These are phyloP conservation scores for Eruca vesicaria DNA, from an alignment of 441 rosid species.

Conservation along the genomic window DNA sequence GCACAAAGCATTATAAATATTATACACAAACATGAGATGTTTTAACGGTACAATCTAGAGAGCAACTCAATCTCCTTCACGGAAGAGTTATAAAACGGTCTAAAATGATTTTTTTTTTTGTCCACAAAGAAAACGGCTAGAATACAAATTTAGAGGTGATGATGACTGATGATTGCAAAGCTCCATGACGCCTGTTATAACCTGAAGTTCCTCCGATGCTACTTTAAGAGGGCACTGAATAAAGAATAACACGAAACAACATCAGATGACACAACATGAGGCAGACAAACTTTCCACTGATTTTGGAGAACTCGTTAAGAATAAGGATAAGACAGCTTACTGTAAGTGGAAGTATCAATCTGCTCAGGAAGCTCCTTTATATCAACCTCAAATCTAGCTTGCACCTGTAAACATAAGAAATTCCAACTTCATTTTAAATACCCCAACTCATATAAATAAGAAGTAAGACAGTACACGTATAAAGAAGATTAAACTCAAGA, in stretches of 20 bases:
- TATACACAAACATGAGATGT: background rate
- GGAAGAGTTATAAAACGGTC: conserved; percentile 12
- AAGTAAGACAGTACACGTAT: background rate
- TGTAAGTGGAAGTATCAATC: conserved; percentile 93
- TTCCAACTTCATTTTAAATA: background rate
- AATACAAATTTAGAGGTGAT: background rate
- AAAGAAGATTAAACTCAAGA: conserved; percentile 15
- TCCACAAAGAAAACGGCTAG: background rate
- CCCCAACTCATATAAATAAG: background rate
- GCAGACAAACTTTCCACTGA: background rate
- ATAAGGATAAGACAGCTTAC: conserved; percentile 40
- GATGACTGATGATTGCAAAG: background rate
- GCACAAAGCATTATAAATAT: background rate
- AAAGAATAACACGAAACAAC: background rate
- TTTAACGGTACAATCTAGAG: background rate
- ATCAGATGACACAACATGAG: background rate
- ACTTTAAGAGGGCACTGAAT: conserved; percentile 16
- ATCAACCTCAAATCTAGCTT: conserved; percentile 96
- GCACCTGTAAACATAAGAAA: conserved; percentile 48
- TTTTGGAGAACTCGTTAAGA: background rate
- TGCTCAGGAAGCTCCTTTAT: conserved; percentile 98
- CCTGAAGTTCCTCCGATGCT: background rate
- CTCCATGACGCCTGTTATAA: background rate
- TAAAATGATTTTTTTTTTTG: background rate
- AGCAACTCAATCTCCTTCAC: background rate